A percentile compares a stretch with the other conserved stretches of the same genome.
Conservation (phyloP, 129 eudicot species). For the Solidago caesia region DNA sequence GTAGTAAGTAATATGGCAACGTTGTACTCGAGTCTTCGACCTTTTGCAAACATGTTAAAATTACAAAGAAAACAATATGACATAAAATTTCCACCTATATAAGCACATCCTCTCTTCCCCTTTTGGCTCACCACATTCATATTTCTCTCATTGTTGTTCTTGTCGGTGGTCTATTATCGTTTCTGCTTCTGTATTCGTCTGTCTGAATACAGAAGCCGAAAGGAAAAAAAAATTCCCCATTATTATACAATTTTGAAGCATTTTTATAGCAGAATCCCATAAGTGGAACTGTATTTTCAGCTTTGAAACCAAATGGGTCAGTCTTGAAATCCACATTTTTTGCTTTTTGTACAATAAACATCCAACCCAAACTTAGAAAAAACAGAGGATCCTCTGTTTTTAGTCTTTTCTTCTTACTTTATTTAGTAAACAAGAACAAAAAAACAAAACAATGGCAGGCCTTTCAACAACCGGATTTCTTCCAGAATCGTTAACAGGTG, state of each 20-base stretch:
- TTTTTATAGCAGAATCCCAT: too few relatives aligned
- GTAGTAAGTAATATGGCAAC: too few relatives aligned
- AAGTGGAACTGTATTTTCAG: too few relatives aligned
- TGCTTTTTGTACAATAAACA: not conserved
- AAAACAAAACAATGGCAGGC: conserved; percentile 35
- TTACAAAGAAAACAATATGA: not conserved
- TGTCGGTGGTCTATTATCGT: too few relatives aligned
- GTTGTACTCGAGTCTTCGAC: too few relatives aligned
- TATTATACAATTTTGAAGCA: too few relatives aligned
- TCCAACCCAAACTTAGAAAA: not conserved
- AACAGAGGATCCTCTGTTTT: not conserved
- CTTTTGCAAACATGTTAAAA: not conserved
- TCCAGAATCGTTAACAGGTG: conserved; percentile 25
- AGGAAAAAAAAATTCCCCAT: too few relatives aligned
- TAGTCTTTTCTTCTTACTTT: not conserved
- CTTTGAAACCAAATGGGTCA: not conserved
- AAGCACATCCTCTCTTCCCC: not conserved
- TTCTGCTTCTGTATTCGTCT: too few relatives aligned
- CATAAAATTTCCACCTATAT: not conserved
- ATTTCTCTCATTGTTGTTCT: not conserved
- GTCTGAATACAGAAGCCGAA: too few relatives aligned
- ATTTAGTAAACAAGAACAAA: not conserved
- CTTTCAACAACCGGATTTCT: conserved; percentile 25
- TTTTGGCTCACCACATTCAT: not conserved
- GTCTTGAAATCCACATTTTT: not conserved